A percentile compares a stretch with the other conserved stretches of the same genome.
These are phyloP conservation scores for Paraphaeosphaeria minitans DNA, from an alignment of 2,329 filamentous ascomycete genomes.

Conservation along the genomic window DNA sequence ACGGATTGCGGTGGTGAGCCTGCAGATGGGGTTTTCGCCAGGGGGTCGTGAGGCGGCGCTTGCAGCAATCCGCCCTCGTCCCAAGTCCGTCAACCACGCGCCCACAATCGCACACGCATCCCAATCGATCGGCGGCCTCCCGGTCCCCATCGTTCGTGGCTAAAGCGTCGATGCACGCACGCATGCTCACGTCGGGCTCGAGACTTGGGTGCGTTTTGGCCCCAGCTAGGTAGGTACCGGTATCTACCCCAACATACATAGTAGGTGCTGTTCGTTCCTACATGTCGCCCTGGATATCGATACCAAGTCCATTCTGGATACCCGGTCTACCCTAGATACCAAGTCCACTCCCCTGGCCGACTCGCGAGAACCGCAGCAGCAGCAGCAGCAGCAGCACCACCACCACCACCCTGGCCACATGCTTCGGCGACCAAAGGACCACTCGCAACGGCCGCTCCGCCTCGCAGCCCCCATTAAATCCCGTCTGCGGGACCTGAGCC, in stretches of 20 bases:
- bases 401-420: neutral
- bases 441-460: neutral
- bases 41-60: slow-evolving; percentile 1
- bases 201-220: neutral
- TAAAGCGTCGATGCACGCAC: neutral
- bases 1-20: neutral
- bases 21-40: neutral
- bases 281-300: neutral
- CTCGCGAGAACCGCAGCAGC: neutral
- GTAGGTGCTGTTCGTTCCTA: neutral
- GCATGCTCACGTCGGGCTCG: neutral
- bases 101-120: neutral
- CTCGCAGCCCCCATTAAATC: slow-evolving; percentile 3
- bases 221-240: too few relatives aligned
- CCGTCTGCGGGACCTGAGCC: slow-evolving; percentile 3
- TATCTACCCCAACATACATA: too few relatives aligned
- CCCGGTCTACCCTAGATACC: slow-evolving; percentile 2
- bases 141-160: neutral
- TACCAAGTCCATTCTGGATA: neutral
- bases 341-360: neutral
- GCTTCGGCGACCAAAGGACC: slow-evolving; percentile 12
- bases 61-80: neutral
- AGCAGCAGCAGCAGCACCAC: too few relatives aligned
- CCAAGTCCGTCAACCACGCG: slow-evolving; percentile 5
- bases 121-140: slow-evolving; percentile 1